Evolutionary conservation across 1,284 basidiomycete genomes (phyloP).

Genomic region (Neotropicomus parvogracilis): DNA sequence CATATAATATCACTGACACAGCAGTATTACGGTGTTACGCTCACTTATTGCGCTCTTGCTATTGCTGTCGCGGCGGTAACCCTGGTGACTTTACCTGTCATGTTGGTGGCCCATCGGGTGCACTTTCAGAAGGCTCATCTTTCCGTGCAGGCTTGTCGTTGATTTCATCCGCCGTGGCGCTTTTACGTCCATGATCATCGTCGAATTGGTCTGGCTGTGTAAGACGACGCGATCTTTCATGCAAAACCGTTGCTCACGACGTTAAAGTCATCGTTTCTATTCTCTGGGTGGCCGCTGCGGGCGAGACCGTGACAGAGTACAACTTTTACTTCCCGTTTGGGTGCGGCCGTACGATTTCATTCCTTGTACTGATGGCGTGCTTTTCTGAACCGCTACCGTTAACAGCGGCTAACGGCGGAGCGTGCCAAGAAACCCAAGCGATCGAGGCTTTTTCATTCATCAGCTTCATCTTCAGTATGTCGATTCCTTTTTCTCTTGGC

Average conservation of each 20-base stretch:
- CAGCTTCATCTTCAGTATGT: slow-evolving; percentile 48
- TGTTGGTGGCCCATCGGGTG: slow-evolving; percentile 36
- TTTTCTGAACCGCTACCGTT: background rate
- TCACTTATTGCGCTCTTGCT: slow-evolving; percentile 39
- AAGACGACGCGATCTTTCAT: slow-evolving; percentile 9
- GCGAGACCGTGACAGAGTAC: slow-evolving; percentile 32
- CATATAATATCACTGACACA: slow-evolving; percentile 30
- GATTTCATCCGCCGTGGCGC: slow-evolving; percentile 36
- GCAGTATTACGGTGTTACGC: slow-evolving; percentile 16
- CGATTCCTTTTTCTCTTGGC: background rate
- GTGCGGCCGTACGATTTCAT: slow-evolving; percentile 21
- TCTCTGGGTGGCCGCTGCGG: slow-evolving; percentile 54
- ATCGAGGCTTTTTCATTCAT: slow-evolving; percentile 53
- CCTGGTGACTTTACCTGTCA: slow-evolving; percentile 42
- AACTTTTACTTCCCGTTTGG: slow-evolving; percentile 22
- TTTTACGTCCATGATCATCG: slow-evolving; percentile 36
- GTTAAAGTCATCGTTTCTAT: slow-evolving; percentile 49
- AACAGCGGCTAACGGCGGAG: slow-evolving; percentile 12
- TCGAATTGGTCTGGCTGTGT: slow-evolving; percentile 40
- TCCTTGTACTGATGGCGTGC: background rate
- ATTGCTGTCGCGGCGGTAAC: slow-evolving; percentile 44
- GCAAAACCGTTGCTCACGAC: background rate
- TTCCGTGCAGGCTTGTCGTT: slow-evolving; percentile 30
- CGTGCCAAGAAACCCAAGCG: slow-evolving; percentile 44
- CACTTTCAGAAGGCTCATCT: slow-evolving; percentile 8